Base-by-base conservation (phyloP, 331 rosid species). In the Pyrus hybrid region DNA sequence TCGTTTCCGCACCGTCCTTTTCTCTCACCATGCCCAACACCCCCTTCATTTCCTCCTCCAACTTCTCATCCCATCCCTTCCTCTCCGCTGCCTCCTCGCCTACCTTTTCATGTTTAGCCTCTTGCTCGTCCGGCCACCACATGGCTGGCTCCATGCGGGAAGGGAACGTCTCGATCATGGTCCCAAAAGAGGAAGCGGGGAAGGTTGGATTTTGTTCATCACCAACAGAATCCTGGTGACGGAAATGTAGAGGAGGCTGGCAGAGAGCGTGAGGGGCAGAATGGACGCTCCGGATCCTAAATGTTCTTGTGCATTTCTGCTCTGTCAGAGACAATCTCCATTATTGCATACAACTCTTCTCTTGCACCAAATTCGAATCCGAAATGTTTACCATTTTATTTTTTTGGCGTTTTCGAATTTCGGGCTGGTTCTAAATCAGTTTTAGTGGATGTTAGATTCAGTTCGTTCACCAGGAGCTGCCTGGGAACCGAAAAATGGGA, bases 141-240 rank as follows among this genome's bases (percentile, higher is more conserved):
- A 82, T 88, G 1, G 97, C 87, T 6, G 95, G 95, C 74, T 91
- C 81, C 22, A 82, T 86, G 3, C 64, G 83, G 12, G 58, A 6
- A 4, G 98, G 98, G 35, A 91, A 89, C 67, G 89, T 90, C 8
- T 93, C 93, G 32, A 93, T 68, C 96, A 93, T 90, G 17, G 83
- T 79, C 98, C 98, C 0, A 90, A 75, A 7, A 93, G 70, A 22
- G 97, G 96, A 71, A 92, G 93, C 29, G 96, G 96, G 75, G 90
- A 83, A 43, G 89, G 87, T 43, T 86, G 89, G 61, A 86, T 78
- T 64, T 78, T 86, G 67, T 90, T 92, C 91, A 86, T 87, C 47
- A 90, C 72, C 20, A 86, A 49, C 51, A 82, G 49, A 76, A 90
- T 84, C 28, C 90, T 90, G 0, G 96, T 88, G 21, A 86, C 85